These are phyloP conservation scores for Bathelium albidoporum DNA, from an alignment of 495 filamentous ascomycete species.

Conservation along the genomic window DNA sequence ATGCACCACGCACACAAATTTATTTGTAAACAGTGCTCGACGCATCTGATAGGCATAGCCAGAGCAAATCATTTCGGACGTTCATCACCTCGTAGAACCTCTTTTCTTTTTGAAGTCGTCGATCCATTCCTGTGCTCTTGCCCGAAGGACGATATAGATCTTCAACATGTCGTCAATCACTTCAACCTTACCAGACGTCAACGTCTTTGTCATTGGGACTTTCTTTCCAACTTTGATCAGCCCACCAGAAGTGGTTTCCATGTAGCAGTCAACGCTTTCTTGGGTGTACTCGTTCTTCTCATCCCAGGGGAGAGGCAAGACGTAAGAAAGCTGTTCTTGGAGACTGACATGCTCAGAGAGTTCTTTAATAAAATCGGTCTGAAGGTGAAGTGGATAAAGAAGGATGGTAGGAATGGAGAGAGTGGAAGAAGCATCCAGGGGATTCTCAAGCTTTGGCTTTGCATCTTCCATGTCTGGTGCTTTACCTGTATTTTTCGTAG, in stretches of 20 bases:
- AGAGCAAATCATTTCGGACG: not conserved
- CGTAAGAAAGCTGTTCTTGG: conserved; percentile 63
- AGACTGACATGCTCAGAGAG: conserved; percentile 64
- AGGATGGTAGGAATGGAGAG: conserved; percentile 71
- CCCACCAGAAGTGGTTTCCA: conserved; percentile 72
- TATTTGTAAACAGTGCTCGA: no score
- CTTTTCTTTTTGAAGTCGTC: conserved; percentile 70
- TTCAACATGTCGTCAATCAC: conserved; percentile 76
- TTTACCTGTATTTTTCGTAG: conserved; percentile 51
- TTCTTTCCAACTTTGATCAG: conserved; percentile 87
- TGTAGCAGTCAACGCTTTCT: conserved; percentile 69
- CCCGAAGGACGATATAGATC: conserved; percentile 67
- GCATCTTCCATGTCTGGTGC: conserved; percentile 69
- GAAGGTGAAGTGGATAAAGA: conserved; percentile 67
- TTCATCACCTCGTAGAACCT: conserved; percentile 12
- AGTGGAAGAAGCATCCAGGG: conserved; percentile 56
- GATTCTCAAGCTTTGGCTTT: conserved; percentile 48
- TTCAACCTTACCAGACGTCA: conserved; percentile 70
- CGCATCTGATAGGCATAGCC: not conserved
- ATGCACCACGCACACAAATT: no score
- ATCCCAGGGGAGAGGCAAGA: conserved; percentile 84
- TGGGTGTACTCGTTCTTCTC: conserved; percentile 51
- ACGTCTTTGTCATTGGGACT: conserved; percentile 58
- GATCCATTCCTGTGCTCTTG: conserved; percentile 60
- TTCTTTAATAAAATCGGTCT: conserved; percentile 82